Evolutionary conservation across 306 rosid genomes (phyloP).

Genomic region (Dalbergia oliveri): DNA sequence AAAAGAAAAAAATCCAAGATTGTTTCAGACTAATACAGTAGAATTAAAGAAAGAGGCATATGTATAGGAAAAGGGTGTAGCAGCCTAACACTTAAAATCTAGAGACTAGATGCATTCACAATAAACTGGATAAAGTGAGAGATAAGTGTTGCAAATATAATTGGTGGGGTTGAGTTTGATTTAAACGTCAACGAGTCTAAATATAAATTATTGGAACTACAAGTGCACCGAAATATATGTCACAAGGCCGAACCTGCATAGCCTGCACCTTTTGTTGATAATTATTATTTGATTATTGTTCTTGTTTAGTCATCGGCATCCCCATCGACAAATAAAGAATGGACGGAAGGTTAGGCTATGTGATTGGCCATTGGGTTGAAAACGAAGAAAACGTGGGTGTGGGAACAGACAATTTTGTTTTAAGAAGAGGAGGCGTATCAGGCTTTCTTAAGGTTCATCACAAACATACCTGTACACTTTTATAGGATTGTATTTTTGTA

Average conservation of each 20-base stretch:
- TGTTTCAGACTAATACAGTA: neutral
- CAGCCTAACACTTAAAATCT: too few species aligned
- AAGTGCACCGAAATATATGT: neutral
- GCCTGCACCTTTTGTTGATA: neutral
- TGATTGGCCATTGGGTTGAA: slow-evolving; percentile 40
- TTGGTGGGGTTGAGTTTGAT: too few species aligned
- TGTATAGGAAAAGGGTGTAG: too few species aligned
- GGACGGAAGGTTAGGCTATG: neutral
- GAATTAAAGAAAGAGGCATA: neutral
- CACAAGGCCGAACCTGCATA: neutral
- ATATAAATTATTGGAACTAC: too few species aligned
- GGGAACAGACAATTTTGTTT: slow-evolving; percentile 28
- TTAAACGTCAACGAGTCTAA: too few species aligned
- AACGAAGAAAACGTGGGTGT: slow-evolving; percentile 30
- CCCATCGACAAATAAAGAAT: neutral
- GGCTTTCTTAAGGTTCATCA: neutral
- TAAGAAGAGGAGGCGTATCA: neutral
- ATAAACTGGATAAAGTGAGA: too few species aligned
- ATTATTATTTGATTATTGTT: neutral
- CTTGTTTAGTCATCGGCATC: neutral
- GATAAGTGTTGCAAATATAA: too few species aligned
- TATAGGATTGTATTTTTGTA: neutral
- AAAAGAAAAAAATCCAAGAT: neutral
- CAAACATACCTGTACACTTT: too few species aligned
- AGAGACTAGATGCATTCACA: too few species aligned